phyloP scores from a whole-genome alignment of 1,139 yeast species.

The Saccharomyces uvarum region DNA sequence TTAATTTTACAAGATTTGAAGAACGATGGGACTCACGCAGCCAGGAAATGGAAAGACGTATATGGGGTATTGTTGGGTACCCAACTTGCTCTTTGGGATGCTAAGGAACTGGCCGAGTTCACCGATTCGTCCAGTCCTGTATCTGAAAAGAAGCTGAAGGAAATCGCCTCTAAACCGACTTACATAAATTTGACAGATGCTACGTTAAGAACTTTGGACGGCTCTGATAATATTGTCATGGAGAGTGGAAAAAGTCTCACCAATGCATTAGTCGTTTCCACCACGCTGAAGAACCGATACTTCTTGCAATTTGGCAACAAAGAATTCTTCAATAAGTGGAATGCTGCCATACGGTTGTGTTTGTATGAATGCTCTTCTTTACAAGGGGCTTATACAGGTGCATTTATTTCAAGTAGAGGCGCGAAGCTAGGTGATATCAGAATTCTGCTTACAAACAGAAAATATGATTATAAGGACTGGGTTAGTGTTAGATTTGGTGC shows the following conservation, averaged over 20 bases:
- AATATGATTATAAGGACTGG: conserved; percentile 90
- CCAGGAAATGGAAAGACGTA: conserved; percentile 84
- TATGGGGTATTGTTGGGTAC: conserved; percentile 88
- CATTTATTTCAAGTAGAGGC: conserved; percentile 81
- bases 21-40: conserved; percentile 77
- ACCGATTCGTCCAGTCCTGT: conserved; percentile 34
- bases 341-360: conserved; percentile 71
- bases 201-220: conserved; percentile 66
- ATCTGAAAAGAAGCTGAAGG: conserved; percentile 45
- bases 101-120: conserved; percentile 54
- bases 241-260: conserved; percentile 71
- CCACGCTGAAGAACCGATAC: conserved; percentile 82
- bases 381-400: conserved; percentile 95
- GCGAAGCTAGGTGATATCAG: conserved; percentile 78
- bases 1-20: conserved; percentile 65
- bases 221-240: conserved; percentile 71
- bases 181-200: conserved; percentile 90
- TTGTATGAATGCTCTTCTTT: conserved; percentile 71
- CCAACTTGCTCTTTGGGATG: conserved; percentile 90
- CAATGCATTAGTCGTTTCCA: conserved; percentile 78
- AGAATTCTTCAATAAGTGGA: conserved; percentile 58
- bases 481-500: conserved; percentile 88
- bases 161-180: conserved; percentile 60
- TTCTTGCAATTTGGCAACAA: conserved; percentile 65
- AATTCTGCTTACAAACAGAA: conserved; percentile 74